Evolutionary conservation across 768 basidiomycete species (phyloP).

Genomic region (Lentinula detonsa): DNA sequence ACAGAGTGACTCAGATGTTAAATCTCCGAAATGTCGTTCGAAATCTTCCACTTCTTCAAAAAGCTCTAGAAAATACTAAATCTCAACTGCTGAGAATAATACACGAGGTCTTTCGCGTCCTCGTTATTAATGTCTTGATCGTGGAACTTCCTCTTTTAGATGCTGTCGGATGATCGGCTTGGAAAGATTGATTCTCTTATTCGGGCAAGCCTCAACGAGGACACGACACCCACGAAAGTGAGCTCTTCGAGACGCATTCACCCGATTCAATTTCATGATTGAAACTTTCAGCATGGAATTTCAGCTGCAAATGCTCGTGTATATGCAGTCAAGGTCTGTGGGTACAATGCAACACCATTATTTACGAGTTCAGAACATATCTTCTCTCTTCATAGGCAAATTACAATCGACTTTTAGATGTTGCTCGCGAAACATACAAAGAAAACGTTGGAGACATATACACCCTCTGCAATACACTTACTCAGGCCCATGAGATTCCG

Average conservation of each 20-base stretch:
- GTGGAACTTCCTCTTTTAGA: slow-evolving; percentile 28
- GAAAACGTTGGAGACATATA: slow-evolving; percentile 91
- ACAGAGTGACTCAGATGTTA: slow-evolving; percentile 74
- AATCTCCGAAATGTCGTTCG: slow-evolving; percentile 68
- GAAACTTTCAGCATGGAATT: slow-evolving; percentile 52
- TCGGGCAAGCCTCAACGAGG: slow-evolving; percentile 66
- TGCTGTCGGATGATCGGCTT: slow-evolving; percentile 72
- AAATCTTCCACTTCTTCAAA: slow-evolving; percentile 56
- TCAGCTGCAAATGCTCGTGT: slow-evolving; percentile 74
- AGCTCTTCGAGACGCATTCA: neutral
- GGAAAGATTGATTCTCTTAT: slow-evolving; percentile 56
- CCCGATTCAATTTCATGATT: neutral
- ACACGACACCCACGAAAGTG: slow-evolving; percentile 56
- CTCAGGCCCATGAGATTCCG: slow-evolving; percentile 60
- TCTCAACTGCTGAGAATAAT: slow-evolving; percentile 61
- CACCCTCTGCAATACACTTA: slow-evolving; percentile 51
- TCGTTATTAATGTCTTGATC: too few relatives aligned
- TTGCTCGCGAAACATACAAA: slow-evolving; percentile 91
- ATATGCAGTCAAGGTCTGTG: slow-evolving; percentile 74
- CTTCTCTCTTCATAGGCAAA: slow-evolving; percentile 45
- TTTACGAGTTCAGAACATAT: neutral
- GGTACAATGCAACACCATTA: neutral
- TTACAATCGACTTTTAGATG: slow-evolving; percentile 80
- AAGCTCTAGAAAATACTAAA: slow-evolving; percentile 51
- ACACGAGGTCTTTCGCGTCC: slow-evolving; percentile 37